phyloP scores from a whole-genome alignment of 768 basidiomycete species.

The Agaricus sinodeliciosus region DNA sequence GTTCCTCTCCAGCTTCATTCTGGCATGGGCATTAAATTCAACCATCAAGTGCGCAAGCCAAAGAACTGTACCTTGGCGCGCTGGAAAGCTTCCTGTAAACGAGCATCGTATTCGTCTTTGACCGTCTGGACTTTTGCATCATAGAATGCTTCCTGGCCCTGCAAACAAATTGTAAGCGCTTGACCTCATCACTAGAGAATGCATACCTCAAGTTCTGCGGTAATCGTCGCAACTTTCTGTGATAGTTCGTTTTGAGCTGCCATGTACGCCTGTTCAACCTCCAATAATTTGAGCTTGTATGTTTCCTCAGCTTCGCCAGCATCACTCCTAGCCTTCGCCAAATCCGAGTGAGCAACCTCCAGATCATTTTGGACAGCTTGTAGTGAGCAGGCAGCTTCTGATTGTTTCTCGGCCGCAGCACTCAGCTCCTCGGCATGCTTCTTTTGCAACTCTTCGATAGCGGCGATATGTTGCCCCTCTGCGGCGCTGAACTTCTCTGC shows the following conservation, averaged over 20 bases:
- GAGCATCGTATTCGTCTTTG: conserved; percentile 54
- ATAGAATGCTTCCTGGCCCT: conserved; percentile 71
- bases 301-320: conserved; percentile 38
- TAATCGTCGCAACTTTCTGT: conserved; percentile 49
- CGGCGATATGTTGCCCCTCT: conserved; percentile 36
- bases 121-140: conserved; percentile 58
- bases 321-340: conserved; percentile 42
- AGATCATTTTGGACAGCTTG: conserved; percentile 43
- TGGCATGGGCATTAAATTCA: conserved; percentile 18
- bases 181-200: background rate
- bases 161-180: conserved; percentile 9
- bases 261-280: conserved; percentile 43
- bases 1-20: conserved; percentile 66
- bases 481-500: conserved; percentile 41
- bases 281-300: conserved; percentile 42
- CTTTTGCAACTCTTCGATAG: conserved; percentile 32
- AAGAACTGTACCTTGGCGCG: conserved; percentile 61
- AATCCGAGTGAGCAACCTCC: conserved; percentile 32
- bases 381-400: conserved; percentile 35
- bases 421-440: conserved; percentile 42
- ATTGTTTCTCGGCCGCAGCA: conserved; percentile 36
- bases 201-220: conserved; percentile 59
- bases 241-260: conserved; percentile 45
- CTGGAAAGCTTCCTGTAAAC: conserved; percentile 66
- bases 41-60: background rate